Evolutionary conservation across 2,329 filamentous ascomycete species (phyloP).

Genomic region (Arthrocladium fulminans): DNA sequence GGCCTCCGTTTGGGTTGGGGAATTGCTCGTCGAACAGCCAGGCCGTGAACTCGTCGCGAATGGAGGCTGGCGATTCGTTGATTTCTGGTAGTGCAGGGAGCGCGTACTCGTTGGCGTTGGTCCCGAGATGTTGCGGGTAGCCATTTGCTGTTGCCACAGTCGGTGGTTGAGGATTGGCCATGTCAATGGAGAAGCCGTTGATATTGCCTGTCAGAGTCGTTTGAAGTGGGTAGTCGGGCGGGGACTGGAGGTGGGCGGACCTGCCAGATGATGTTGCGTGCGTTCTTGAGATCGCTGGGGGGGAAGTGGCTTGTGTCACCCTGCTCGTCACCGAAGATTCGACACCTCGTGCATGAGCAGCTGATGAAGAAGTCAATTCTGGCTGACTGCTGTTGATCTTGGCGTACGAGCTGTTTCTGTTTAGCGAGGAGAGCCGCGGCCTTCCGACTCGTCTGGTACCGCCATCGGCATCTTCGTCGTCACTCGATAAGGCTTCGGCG

Average conservation of each 20-base stretch:
- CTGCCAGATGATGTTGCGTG: constrained; percentile 25
- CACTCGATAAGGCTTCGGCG: constrained; percentile 23
- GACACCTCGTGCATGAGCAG: not conserved
- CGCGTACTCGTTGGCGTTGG: constrained; percentile 53
- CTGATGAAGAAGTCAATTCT: constrained; percentile 5
- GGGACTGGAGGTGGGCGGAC: constrained; percentile 19
- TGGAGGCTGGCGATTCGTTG: constrained; percentile 77
- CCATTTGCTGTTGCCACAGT: constrained; percentile 27
- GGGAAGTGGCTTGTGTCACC: not conserved
- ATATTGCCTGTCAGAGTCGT: constrained; percentile 21
- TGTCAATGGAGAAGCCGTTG: constrained; percentile 13
- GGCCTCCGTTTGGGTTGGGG: constrained; percentile 25
- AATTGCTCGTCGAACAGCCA: constrained; percentile 64
- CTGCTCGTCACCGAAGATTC: not conserved
- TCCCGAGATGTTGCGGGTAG: constrained; percentile 32
- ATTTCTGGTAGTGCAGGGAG: constrained; percentile 78
- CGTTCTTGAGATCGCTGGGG: constrained; percentile 9
- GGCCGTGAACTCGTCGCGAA: constrained; percentile 78
- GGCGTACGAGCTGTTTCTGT: not conserved
- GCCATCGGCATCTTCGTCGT: not conserved
- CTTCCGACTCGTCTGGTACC: constrained; percentile 1
- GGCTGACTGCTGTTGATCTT: not conserved
- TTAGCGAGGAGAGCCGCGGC: constrained; percentile 12
- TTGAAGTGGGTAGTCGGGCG: constrained; percentile 15
- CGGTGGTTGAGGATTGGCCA: constrained; percentile 14